phyloP scores from a whole-genome alignment of 129 eudicot genomes.

The Flaveria linearis region DNA sequence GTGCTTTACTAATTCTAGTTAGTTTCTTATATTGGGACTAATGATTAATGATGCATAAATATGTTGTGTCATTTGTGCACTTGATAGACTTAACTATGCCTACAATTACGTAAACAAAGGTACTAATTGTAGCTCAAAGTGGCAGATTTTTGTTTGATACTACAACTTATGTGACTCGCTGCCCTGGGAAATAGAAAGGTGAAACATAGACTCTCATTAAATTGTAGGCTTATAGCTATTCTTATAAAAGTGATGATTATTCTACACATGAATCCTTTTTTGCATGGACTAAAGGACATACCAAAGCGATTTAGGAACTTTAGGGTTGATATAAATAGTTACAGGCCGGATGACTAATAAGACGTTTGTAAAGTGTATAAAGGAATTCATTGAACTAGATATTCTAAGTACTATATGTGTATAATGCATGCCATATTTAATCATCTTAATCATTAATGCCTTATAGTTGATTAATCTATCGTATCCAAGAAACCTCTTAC shows the following conservation, averaged over 20 bases:
- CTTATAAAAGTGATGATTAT: not conserved
- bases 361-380: too few relatives aligned
- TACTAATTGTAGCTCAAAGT: not conserved
- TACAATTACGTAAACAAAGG: too few relatives aligned
- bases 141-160: not conserved
- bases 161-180: not conserved
- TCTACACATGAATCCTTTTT: too few relatives aligned
- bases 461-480: not conserved
- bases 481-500: not conserved
- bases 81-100: not conserved
- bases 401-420: too few relatives aligned
- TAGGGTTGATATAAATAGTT: not conserved
- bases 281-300: too few relatives aligned
- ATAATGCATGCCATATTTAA: too few relatives aligned
- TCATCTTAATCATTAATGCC: not conserved
- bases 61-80: not conserved
- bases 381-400: too few relatives aligned
- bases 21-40: not conserved
- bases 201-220: not conserved
- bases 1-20: not conserved
- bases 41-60: not conserved
- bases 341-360: too few relatives aligned
- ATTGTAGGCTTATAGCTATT: not conserved
- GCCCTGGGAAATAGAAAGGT: not conserved
- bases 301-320: too few relatives aligned